Evolutionary conservation across 202 grass and related monocot species (phyloP).

Genomic region (Carex sylvatica): DNA sequence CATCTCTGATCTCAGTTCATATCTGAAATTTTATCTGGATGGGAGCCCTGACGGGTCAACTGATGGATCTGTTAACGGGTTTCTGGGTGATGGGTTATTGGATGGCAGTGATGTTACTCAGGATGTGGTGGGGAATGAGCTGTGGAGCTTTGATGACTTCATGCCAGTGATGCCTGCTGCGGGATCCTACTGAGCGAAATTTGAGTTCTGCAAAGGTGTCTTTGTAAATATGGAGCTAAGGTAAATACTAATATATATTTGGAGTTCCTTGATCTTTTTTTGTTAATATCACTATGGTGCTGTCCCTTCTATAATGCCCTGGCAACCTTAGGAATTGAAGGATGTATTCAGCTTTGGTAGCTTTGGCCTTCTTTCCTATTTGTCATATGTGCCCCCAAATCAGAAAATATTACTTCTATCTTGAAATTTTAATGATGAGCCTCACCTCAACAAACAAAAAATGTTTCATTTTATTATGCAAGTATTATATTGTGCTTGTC

Average conservation of each 20-base stretch:
- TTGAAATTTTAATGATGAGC: too few relatives aligned
- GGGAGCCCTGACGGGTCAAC: conserved; percentile 17
- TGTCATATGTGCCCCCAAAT: neutral
- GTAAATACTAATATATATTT: conserved; percentile 12
- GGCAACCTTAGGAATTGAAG: neutral
- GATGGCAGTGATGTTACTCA: conserved; percentile 15
- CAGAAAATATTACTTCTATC: neutral
- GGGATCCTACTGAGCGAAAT: neutral
- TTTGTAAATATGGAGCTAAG: conserved; percentile 21
- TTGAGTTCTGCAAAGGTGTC: neutral
- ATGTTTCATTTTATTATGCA: neutral
- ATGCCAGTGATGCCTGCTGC: conserved; percentile 7
- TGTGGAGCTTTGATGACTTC: conserved; percentile 38
- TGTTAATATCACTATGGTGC: neutral
- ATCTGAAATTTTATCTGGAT: conserved; percentile 36
- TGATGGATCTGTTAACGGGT: conserved; percentile 21
- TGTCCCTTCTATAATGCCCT: neutral
- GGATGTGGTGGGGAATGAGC: conserved; percentile 18
- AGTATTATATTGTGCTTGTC: neutral
- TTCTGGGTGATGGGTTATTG: conserved; percentile 8
- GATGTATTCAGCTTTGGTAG: neutral
- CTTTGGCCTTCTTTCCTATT: neutral
- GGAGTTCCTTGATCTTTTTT: too few relatives aligned
- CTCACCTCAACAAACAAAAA: neutral
- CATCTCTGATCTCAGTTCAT: conserved; percentile 31